Evolutionary conservation across 106 monocot genomes (phyloP).

Genomic region (Phalaenopsis equestris): DNA sequence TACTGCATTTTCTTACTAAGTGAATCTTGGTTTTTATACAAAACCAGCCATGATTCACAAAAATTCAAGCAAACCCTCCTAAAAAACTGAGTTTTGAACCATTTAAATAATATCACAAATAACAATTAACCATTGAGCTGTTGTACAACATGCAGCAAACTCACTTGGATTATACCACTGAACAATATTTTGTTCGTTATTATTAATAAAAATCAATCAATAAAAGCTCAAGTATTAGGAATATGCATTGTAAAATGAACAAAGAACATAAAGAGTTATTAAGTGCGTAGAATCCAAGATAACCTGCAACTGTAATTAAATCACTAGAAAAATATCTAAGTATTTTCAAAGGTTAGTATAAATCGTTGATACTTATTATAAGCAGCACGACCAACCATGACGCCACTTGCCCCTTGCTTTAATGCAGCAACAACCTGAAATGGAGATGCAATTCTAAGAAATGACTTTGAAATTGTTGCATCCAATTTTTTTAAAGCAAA

Average conservation of each 20-base stretch:
- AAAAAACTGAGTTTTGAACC: too few relatives aligned
- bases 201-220: neutral
- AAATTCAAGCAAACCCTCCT: too few relatives aligned
- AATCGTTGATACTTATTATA: constrained; percentile 64
- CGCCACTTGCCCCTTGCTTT: constrained; percentile 64
- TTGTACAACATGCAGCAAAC: too few relatives aligned
- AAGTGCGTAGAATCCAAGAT: too few relatives aligned
- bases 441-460: neutral
- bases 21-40: too few relatives aligned
- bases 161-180: neutral
- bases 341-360: neutral
- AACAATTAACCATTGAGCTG: too few relatives aligned
- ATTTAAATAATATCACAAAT: too few relatives aligned
- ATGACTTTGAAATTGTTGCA: neutral
- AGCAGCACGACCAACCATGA: constrained; percentile 99
- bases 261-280: neutral
- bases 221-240: neutral
- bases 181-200: neutral
- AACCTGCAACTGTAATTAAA: neutral
- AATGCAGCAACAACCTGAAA: constrained; percentile 65
- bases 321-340: neutral
- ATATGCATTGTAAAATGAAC: neutral
- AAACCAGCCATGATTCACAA: too few relatives aligned
- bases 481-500: too few relatives aligned
- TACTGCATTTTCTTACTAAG: too few relatives aligned